These are phyloP conservation scores for Amanita jacksonii DNA, from an alignment of 768 basidiomycete species.

Conservation along the genomic window DNA sequence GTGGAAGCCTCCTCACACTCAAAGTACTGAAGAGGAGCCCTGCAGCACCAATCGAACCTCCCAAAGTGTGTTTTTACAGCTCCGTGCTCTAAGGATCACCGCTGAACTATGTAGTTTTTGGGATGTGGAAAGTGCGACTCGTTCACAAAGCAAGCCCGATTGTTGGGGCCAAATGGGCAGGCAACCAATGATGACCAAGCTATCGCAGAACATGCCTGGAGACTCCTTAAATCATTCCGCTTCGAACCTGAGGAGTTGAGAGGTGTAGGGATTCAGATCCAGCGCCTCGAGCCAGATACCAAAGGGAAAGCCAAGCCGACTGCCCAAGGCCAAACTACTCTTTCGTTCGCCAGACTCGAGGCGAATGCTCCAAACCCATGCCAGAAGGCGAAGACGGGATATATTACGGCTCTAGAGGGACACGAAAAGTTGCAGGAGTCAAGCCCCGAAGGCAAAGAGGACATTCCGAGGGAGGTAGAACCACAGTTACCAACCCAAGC, in stretches of 20 bases:
- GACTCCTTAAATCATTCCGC: conserved; percentile 57
- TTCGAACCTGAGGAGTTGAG: conserved; percentile 85
- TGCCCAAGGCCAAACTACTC: conserved; percentile 43
- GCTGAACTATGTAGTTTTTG: conserved; percentile 50
- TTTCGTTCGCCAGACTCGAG: conserved; percentile 43
- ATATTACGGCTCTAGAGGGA: no score
- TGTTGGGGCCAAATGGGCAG: conserved; percentile 49
- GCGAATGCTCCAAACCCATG: neutral
- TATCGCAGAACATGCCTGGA: conserved; percentile 73
- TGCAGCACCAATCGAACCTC: conserved; percentile 77
- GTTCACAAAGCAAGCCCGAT: conserved; percentile 63
- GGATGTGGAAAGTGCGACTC: conserved; percentile 84
- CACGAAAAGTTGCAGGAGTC: no score
- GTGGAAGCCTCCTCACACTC: conserved; percentile 69
- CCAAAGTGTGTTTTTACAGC: conserved; percentile 52
- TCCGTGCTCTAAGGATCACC: neutral
- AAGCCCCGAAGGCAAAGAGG: conserved; percentile 1
- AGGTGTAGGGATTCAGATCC: conserved; percentile 85
- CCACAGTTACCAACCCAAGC: conserved; percentile 72
- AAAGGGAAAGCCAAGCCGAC: conserved; percentile 7
- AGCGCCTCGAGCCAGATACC: conserved; percentile 62
- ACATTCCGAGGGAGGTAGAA: conserved; percentile 17
- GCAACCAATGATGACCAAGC: conserved; percentile 65
- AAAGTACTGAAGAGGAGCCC: conserved; percentile 87
- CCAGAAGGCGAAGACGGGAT: neutral